A percentile compares a stretch with the other conserved stretches of the same genome.
phyloP scores from a whole-genome alignment of 2,329 filamentous ascomycete genomes.

The Alternaria solani region DNA sequence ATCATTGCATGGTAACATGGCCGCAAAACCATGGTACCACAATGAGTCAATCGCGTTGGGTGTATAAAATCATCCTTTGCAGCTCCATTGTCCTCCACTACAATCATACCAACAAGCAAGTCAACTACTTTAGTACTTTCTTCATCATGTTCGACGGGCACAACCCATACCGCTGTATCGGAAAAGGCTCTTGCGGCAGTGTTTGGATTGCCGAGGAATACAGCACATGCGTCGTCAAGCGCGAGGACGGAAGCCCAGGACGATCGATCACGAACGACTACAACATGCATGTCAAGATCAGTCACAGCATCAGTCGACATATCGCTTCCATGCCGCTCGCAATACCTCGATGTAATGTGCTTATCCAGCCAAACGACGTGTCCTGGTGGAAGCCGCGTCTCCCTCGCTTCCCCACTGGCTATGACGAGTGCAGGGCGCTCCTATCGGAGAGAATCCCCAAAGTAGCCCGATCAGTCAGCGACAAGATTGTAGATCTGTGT shows the following conservation, averaged over 20 bases:
- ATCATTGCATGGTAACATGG: neutral
- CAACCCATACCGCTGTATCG: slow-evolving; percentile 22
- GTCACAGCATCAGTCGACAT: slow-evolving; percentile 11
- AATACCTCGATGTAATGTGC: neutral
- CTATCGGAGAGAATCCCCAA: slow-evolving; percentile 18
- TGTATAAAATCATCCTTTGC: neutral
- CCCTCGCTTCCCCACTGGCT: slow-evolving; percentile 19
- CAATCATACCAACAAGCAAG: no score
- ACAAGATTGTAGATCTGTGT: slow-evolving; percentile 24
- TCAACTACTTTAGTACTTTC: no score
- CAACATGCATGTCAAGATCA: slow-evolving; percentile 22
- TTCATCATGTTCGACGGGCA: neutral
- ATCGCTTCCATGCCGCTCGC: neutral
- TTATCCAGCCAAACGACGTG: no score
- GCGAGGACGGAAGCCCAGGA: slow-evolving; percentile 29
- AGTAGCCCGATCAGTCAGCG: slow-evolving; percentile 18
- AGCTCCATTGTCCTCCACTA: no score
- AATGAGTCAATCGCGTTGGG: neutral
- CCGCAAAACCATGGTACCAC: neutral
- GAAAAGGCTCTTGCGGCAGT: slow-evolving; percentile 29
- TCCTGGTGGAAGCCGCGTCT: neutral
- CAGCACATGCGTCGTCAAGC: slow-evolving; percentile 20
- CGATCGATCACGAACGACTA: slow-evolving; percentile 29
- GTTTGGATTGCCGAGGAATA: slow-evolving; percentile 23
- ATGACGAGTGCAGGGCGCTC: slow-evolving; percentile 17